Evolutionary conservation across 1,284 basidiomycete genomes (phyloP), one percentile per base, ranked within the genome.

Genomic region (Thelephora terrestris): DNA sequence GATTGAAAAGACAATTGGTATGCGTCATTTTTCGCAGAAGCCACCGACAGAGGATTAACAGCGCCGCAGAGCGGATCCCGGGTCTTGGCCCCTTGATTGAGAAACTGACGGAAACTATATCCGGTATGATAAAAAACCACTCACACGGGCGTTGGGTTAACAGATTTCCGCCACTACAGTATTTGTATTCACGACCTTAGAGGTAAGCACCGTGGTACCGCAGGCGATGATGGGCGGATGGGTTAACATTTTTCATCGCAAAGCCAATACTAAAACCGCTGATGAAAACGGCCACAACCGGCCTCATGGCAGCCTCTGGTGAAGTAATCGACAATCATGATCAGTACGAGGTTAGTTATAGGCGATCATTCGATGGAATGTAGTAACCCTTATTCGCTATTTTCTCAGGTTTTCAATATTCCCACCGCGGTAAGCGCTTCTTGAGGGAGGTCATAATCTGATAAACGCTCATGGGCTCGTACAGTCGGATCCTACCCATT

Each of bases 401-500:
- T 35, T 17, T n/a, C 4, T 21, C 37, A 76, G 66, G 78, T 91
- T 2, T 92, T 90, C 70, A 82, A 89, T 53, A 78, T 89, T 60
- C 80, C 82, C 2, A 69, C 74, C 47, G 84, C 87, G 16, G 82
- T 85, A 59, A 60, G 4, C 7, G 14, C 23, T 34, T 27, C 20
- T 35, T 48, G 10, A 40, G 46, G 17, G 44, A 48, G 20, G 47
- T 21, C 7, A 45, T 10, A 17, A 14, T 5, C 27, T n/a, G 14
- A 43, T 38, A 35, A 43, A 43, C 9, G 29, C 12, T 32, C 12
- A 32, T 32, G 29, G 29, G 12, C 29, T 10, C 14, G 38, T 20
- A 6, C 55, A 85, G 81, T 86, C 82, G 23, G 89, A 93, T 63
- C 89, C 89, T 1, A 91, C 88, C 1, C 89, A 91, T 64, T 87